phyloP scores from a whole-genome alignment of 805 yeast genomes.

The Cyberlindnera lachancei region DNA sequence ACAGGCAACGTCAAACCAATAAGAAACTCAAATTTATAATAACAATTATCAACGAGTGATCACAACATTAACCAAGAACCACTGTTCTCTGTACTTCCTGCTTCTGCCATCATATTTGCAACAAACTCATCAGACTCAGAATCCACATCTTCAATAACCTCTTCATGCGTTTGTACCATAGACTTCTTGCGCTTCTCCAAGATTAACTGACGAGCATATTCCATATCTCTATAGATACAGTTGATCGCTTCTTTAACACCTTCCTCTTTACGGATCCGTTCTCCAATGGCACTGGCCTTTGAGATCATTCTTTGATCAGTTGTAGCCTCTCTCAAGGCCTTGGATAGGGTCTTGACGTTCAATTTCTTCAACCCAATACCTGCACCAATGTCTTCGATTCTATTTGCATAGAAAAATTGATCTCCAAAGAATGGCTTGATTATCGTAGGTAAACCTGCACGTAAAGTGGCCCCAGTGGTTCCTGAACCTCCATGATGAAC shows the following conservation, averaged over 20 bases:
- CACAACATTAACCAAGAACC: constrained; percentile 18
- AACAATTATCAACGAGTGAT: no score
- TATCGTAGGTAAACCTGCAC: constrained; percentile 83
- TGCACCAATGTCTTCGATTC: constrained; percentile 85
- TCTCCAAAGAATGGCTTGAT: constrained; percentile 96
- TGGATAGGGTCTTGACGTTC: constrained; percentile 52
- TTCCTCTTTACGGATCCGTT: constrained; percentile 58
- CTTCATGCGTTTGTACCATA: no score
- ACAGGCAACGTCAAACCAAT: no score
- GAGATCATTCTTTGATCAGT: constrained; percentile 58
- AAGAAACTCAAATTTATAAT: no score
- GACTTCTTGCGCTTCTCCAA: constrained; percentile 34
- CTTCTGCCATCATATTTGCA: no score
- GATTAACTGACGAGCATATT: constrained; percentile 60
- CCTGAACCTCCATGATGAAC: constrained; percentile 98
- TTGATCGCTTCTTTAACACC: constrained; percentile 78
- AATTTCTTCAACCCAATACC: constrained; percentile 68
- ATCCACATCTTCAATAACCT: constrained; percentile 5
- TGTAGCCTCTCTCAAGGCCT: constrained; percentile 64
- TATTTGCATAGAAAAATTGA: constrained; percentile 82
- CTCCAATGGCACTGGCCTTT: constrained; percentile 59
- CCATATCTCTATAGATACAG: constrained; percentile 70
- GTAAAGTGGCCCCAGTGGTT: constrained; percentile 85
- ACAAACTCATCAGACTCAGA: no score
- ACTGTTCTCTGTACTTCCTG: no score